Percentiles rank a stretch among this genome's conserved stretches.
These are phyloP conservation scores for Chlorophyllum brunneum DNA, from an alignment of 768 basidiomycete genomes.

Conservation along the genomic window DNA sequence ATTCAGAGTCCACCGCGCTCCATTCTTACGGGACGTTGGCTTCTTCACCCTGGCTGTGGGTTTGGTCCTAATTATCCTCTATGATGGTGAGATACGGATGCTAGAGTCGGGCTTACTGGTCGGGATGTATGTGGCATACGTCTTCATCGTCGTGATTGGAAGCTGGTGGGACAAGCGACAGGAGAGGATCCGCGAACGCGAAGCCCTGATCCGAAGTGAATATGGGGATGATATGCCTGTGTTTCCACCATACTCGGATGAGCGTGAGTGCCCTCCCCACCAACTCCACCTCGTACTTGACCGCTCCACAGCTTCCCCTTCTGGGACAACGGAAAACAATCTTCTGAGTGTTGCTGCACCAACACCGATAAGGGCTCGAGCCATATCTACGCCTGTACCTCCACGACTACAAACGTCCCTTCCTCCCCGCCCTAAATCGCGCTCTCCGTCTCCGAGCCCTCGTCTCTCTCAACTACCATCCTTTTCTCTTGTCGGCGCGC, in stretches of 20 bases:
- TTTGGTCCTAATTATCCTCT: constrained; percentile 73
- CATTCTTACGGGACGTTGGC: constrained; percentile 90
- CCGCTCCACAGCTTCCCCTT: constrained; percentile 14
- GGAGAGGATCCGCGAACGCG: constrained; percentile 41
- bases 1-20: constrained; percentile 74
- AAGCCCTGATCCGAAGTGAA: constrained; percentile 55
- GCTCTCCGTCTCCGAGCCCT: constrained; percentile 47
- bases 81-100: constrained; percentile 64
- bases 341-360: constrained; percentile 29
- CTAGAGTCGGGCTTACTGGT: constrained; percentile 77
- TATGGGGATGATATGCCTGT: constrained; percentile 42
- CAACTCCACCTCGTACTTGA: constrained; percentile 2
- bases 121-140: constrained; percentile 74
- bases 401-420: constrained; percentile 34
- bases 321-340: constrained; percentile 16
- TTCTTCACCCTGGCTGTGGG: constrained; percentile 86
- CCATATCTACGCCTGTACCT: constrained; percentile 32
- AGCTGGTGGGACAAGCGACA: constrained; percentile 71
- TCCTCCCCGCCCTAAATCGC: constrained; percentile 39
- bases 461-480: constrained; percentile 60
- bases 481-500: constrained; percentile 89
- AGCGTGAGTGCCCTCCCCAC: constrained; percentile 39
- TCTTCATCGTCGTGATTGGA: constrained; percentile 65
- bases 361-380: constrained; percentile 33
- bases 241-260: constrained; percentile 55